phyloP scores from a whole-genome alignment of 2,329 filamentous ascomycete species.

The Fusarium proliferatum region DNA sequence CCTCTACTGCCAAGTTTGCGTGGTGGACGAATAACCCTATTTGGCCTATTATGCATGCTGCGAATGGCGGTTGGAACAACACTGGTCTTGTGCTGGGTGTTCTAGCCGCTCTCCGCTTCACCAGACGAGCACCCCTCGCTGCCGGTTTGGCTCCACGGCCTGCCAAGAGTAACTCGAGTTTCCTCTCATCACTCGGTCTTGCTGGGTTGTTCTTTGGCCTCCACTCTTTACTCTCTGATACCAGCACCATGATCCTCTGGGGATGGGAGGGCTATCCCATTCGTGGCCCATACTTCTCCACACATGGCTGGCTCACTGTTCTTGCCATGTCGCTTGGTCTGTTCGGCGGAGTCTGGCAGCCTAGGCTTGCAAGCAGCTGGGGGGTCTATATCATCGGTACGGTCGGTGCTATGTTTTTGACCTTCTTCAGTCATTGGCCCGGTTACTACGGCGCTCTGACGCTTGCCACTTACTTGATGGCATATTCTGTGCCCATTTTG shows the following conservation, averaged over 20 bases:
- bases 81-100: conserved; percentile 81
- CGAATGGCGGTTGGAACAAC: conserved; percentile 93
- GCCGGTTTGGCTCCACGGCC: conserved; percentile 50
- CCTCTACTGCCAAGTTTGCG: conserved; percentile 90
- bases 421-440: conserved; percentile 81
- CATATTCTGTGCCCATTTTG: conserved; percentile 79
- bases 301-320: conserved; percentile 90
- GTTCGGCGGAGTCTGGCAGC: conserved; percentile 78
- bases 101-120: conserved; percentile 80
- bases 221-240: conserved; percentile 94
- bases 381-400: conserved; percentile 81
- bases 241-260: conserved; percentile 99
- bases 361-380: conserved; percentile 80
- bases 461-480: conserved; percentile 83
- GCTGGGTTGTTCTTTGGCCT: conserved; percentile 88
- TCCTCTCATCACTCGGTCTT: conserved; percentile 80
- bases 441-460: conserved; percentile 88
- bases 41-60: conserved; percentile 92
- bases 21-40: conserved; percentile 96
- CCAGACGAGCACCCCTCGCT: conserved; percentile 69
- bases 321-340: conserved; percentile 88
- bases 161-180: conserved; percentile 70
- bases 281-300: conserved; percentile 84
- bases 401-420: conserved; percentile 81
- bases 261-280: conserved; percentile 97